phyloP scores from a whole-genome alignment of 352 stramenopile species.

The Plasmopara viticola region DNA sequence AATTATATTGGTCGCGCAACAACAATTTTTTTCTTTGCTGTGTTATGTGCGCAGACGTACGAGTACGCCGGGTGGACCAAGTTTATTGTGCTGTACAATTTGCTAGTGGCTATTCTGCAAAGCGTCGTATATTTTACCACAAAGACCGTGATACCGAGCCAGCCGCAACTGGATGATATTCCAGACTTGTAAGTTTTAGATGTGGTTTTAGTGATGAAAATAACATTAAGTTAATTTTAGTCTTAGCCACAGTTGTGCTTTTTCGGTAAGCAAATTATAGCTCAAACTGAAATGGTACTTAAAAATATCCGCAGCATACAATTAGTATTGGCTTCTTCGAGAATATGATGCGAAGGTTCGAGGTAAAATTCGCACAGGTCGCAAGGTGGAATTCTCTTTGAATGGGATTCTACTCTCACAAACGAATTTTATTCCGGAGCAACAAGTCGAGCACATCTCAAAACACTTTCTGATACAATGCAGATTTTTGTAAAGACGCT shows the following conservation, averaged over 20 bases:
- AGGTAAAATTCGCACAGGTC: conserved; percentile 13
- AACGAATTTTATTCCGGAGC: conserved; percentile 15
- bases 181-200: conserved; percentile 38
- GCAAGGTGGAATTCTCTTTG: conserved; percentile 14
- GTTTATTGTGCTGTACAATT: conserved; percentile 70
- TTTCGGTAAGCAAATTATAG: neutral
- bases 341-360: conserved; percentile 15
- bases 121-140: conserved; percentile 80
- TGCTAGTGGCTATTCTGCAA: conserved; percentile 66
- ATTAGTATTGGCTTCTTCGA: conserved; percentile 15
- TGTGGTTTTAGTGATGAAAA: neutral
- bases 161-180: conserved; percentile 58
- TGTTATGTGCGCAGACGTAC: conserved; percentile 63
- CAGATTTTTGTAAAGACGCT: conserved; percentile 26
- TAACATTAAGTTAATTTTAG: neutral
- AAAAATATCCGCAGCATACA: conserved; percentile 7
- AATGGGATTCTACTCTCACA: conserved; percentile 15
- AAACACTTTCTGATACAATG: conserved; percentile 27
- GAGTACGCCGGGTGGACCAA: conserved; percentile 65
- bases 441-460: conserved; percentile 4
- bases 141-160: conserved; percentile 52
- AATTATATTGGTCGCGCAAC: conserved; percentile 82
- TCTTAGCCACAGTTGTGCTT: conserved; percentile 1
- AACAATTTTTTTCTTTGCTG: conserved; percentile 77
- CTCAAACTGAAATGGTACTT: neutral